Evolutionary conservation across 2,329 filamentous ascomycete species (phyloP).

Genomic region (Alternaria viburni): DNA sequence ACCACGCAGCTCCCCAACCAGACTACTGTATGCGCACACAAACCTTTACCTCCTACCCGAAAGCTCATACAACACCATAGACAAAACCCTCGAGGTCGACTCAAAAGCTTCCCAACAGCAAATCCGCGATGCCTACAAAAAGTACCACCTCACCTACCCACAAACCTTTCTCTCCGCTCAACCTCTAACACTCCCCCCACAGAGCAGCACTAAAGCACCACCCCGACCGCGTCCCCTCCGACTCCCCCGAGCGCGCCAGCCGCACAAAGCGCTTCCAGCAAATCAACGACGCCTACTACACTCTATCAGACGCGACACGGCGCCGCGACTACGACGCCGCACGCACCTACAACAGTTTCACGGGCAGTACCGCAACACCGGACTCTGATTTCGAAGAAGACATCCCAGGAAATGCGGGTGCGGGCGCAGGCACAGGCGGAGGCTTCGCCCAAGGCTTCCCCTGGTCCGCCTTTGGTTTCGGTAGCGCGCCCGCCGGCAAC

Average conservation of each 20-base stretch:
- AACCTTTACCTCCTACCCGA: no score
- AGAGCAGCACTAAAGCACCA: conserved; percentile 91
- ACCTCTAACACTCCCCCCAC: conserved; percentile 11
- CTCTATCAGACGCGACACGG: conserved; percentile 78
- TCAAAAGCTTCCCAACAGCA: conserved; percentile 79
- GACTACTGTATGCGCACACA: conserved; percentile 33
- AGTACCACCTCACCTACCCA: conserved; percentile 53
- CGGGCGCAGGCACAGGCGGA: not conserved
- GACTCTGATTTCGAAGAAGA: conserved; percentile 59
- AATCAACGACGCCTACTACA: conserved; percentile 93
- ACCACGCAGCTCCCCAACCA: conserved; percentile 20
- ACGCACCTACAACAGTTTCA: conserved; percentile 61
- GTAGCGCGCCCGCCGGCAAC: conserved; percentile 51
- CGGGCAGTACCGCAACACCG: conserved; percentile 52
- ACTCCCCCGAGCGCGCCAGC: conserved; percentile 79
- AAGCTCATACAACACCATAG: conserved; percentile 9
- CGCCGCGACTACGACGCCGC: conserved; percentile 85
- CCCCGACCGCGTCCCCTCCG: conserved; percentile 83
- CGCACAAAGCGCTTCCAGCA: conserved; percentile 90
- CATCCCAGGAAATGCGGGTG: conserved; percentile 43
- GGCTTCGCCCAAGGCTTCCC: conserved; percentile 63
- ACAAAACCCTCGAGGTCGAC: conserved; percentile 66
- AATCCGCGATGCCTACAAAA: conserved; percentile 94
- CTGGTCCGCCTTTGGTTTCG: conserved; percentile 76
- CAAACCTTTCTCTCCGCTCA: not conserved